These are phyloP conservation scores for Lentinula raphanica DNA, from an alignment of 768 basidiomycete genomes.

Conservation along the genomic window DNA sequence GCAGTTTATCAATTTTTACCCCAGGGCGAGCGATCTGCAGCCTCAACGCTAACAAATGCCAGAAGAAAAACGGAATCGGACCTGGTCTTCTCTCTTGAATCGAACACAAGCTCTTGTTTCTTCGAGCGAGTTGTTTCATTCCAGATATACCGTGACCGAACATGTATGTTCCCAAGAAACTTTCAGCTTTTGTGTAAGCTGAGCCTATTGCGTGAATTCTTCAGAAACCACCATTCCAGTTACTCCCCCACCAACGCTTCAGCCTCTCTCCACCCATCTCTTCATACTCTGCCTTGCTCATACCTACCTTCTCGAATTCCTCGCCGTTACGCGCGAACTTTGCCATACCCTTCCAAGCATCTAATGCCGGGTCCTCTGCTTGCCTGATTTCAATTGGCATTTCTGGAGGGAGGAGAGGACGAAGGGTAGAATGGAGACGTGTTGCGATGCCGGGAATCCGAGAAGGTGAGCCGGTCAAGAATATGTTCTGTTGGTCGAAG, in stretches of 20 bases:
- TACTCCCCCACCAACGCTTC: conserved; percentile 89
- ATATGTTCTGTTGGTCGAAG: conserved; percentile 84
- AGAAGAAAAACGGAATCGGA: too few relatives aligned
- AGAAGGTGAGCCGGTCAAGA: conserved; percentile 81
- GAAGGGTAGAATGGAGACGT: conserved; percentile 68
- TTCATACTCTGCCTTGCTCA: conserved; percentile 80
- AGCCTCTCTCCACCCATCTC: conserved; percentile 87
- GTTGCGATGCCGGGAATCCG: conserved; percentile 63
- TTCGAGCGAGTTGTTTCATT: too few relatives aligned
- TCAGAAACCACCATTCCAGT: conserved; percentile 56
- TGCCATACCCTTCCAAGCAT: conserved; percentile 95
- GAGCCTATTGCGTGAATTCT: too few relatives aligned
- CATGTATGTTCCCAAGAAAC: too few relatives aligned
- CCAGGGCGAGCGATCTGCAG: too few relatives aligned
- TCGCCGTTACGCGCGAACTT: conserved; percentile 55
- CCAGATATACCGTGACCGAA: too few relatives aligned
- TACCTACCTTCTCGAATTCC: conserved; percentile 32
- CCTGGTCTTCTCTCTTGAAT: too few relatives aligned
- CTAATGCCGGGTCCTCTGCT: conserved; percentile 62
- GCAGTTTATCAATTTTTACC: too few relatives aligned
- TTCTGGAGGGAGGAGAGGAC: conserved; percentile 81
- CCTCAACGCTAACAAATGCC: too few relatives aligned
- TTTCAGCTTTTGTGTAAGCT: too few relatives aligned
- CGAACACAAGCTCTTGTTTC: too few relatives aligned
- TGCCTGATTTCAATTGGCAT: conserved; percentile 60